These are phyloP conservation scores for Globisporangium perplexum DNA, from an alignment of 352 stramenopile species.

Conservation along the genomic window DNA sequence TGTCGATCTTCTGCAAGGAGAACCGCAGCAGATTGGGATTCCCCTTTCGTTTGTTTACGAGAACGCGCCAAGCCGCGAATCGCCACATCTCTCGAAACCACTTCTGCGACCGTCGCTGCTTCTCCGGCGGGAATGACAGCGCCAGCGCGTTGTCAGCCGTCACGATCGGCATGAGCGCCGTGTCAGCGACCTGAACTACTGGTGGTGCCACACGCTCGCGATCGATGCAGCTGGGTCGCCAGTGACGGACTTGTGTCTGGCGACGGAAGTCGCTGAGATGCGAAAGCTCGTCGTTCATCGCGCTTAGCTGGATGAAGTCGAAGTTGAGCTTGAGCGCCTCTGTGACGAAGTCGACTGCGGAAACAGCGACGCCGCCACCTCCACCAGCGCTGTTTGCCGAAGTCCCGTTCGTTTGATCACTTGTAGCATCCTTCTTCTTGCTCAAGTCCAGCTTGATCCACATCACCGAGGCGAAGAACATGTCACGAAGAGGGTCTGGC, in stretches of 20 bases:
- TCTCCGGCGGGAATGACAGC: constrained; percentile 14
- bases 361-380: constrained; percentile 7
- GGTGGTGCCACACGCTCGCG: constrained; percentile 29
- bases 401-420: not conserved
- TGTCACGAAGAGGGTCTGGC: constrained; percentile 27
- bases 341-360: constrained; percentile 50
- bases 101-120: constrained; percentile 25
- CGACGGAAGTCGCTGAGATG: constrained; percentile 29
- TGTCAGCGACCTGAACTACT: constrained; percentile 21
- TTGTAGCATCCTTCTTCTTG: constrained; percentile 1
- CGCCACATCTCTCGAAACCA: constrained; percentile 72
- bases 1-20: not conserved
- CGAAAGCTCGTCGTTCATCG: constrained; percentile 39
- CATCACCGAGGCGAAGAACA: constrained; percentile 41
- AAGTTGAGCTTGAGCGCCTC: constrained; percentile 48
- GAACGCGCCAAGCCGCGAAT: constrained; percentile 47
- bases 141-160: constrained; percentile 7
- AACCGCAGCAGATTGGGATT: constrained; percentile 11
- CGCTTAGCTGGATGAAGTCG: constrained; percentile 51
- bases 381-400: not conserved
- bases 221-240: constrained; percentile 50
- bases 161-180: constrained; percentile 34
- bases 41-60: constrained; percentile 24
- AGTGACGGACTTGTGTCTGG: constrained; percentile 23
- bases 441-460: constrained; percentile 66